Evolutionary conservation across 2,329 filamentous ascomycete genomes (phyloP), one percentile per base, ranked within the genome.

Genomic region (Fusarium dimerum): DNA sequence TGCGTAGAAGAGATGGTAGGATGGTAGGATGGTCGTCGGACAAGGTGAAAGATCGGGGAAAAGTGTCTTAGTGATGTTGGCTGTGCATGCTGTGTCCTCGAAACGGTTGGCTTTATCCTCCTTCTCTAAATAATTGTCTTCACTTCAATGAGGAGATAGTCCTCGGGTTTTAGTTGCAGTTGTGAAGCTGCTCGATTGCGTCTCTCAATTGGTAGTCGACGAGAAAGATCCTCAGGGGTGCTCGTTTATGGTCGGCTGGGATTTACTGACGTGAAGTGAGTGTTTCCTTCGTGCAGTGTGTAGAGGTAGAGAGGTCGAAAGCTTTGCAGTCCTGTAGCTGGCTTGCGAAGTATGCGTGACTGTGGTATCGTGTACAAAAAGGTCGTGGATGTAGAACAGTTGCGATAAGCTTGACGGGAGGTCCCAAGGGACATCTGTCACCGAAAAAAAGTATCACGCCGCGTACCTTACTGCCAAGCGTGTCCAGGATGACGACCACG

Each of bases 51-150:
- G 48, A 56, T 45, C 59, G 50, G 50, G 50, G 45, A 49, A 49
- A 52, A 47, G 42, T 40, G 42, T 54, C 47, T 57, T 56, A 63
- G 54, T 45, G 51, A 52, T 62, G 44, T 52, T 60, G 49, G 57
- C 56, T 51, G 62, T 55, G 64, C 62, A 65, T 65, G 56, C 62
- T 65, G 62, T 50, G 39, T 46, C 36, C 42, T 52, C 48, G 43
- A 29, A 41, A 55, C 44, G 39, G 15, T 34, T 42, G 26, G 30
- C 48, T 39, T 18, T 38, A 10, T 55, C 40, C 34, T 48, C 39
- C 41, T 38, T 47, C 6, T 47, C 12, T 29, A 41, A 8, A 10
- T 38, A 10, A 18, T 42, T 16, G 18, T 40, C 32, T 45, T 10
- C 3, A 15, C 32, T 15, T 36, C 13, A 4, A 15, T 36, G 10